These are phyloP conservation scores for Apiospora saccharicola DNA, from an alignment of 2,329 filamentous ascomycete species.

Conservation along the genomic window DNA sequence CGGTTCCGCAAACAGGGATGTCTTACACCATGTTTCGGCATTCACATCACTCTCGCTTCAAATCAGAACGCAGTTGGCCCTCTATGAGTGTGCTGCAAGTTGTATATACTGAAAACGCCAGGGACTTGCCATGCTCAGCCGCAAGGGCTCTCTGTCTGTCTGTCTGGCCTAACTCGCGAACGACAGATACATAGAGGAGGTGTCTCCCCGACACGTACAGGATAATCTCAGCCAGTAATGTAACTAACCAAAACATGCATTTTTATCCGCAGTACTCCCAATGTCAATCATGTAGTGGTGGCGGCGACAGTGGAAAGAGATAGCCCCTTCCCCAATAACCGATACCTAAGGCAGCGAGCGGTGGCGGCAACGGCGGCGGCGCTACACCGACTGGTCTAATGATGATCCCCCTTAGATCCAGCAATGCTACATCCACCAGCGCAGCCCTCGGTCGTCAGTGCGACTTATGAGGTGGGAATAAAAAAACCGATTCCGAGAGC, in stretches of 20 bases:
- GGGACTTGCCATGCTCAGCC: no score
- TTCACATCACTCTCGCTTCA: no score
- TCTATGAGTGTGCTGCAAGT: no score
- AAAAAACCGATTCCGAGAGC: conserved; percentile 53
- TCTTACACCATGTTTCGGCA: no score
- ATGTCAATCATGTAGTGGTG: background rate
- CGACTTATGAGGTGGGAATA: conserved; percentile 54
- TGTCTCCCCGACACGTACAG: background rate
- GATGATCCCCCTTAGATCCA: conserved; percentile 25
- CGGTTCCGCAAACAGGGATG: no score
- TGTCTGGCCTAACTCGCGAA: no score
- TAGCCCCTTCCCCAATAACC: background rate
- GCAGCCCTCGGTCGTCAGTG: conserved; percentile 33
- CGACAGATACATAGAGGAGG: no score
- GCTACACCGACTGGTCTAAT: conserved; percentile 28
- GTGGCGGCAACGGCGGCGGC: background rate
- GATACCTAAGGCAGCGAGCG: background rate
- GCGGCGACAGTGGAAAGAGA: background rate
- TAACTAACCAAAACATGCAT: background rate
- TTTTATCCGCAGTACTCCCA: background rate
- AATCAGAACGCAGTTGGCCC: no score
- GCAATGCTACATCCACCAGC: conserved; percentile 26
- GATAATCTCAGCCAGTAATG: background rate
- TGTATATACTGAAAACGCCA: no score
- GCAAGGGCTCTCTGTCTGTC: no score